phyloP scores from a whole-genome alignment of 139 green algal species.

The Auxenochlorella pyrenoidosa region DNA sequence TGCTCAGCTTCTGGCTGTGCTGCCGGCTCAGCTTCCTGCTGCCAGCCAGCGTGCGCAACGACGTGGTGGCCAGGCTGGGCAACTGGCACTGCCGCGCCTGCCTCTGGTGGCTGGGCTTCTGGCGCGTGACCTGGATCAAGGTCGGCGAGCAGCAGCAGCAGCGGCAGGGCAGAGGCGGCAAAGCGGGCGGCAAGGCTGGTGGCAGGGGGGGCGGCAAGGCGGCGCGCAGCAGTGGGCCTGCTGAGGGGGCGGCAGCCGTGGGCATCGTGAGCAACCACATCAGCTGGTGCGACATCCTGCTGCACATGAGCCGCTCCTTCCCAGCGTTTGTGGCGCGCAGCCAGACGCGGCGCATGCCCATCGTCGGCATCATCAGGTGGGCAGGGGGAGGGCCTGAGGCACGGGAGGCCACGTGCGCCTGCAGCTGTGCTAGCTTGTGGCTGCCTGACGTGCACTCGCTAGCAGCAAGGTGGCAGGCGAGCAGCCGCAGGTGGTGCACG shows the following conservation, averaged over 20 bases:
- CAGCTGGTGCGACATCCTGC: constrained; percentile 88
- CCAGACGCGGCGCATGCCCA: constrained; percentile 59
- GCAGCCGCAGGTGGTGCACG: no score
- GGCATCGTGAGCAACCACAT: constrained; percentile 87
- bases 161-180: background rate
- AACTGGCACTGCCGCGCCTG: constrained; percentile 63
- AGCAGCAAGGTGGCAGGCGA: no score
- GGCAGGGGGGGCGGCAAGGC: background rate
- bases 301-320: constrained; percentile 82
- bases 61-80: constrained; percentile 52
- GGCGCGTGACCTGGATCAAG: constrained; percentile 60
- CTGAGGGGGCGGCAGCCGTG: constrained; percentile 7
- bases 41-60: constrained; percentile 21
- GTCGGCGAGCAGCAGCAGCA: constrained; percentile 26
- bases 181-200: background rate
- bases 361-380: constrained; percentile 84
- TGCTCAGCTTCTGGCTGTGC: constrained; percentile 63
- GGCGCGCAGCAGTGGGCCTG: background rate
- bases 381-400: background rate
- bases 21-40: constrained; percentile 46
- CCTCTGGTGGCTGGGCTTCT: constrained; percentile 81
- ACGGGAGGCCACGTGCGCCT: no score
- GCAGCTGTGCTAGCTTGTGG: no score
- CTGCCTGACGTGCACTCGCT: no score
- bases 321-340: constrained; percentile 85